A percentile compares a stretch with the other conserved stretches of the same genome.
Evolutionary conservation across 345 rosid genomes (phyloP).

Genomic region (Triadica sebifera): DNA sequence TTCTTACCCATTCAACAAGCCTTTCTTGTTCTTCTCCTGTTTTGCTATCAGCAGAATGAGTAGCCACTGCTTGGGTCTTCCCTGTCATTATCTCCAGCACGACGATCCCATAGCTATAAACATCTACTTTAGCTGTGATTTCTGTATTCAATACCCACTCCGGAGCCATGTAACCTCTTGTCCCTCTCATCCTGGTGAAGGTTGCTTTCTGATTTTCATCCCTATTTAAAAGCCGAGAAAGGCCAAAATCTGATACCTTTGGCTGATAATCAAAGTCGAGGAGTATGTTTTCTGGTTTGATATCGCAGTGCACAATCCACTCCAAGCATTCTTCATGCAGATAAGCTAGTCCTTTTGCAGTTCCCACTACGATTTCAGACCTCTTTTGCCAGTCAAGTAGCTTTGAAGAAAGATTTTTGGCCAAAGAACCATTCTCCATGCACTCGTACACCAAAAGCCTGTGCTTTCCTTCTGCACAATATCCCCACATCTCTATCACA

Average conservation of each 20-base stretch:
- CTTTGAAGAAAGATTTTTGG: constrained; percentile 10
- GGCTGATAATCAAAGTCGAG: constrained; percentile 11
- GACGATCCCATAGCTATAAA: constrained; percentile 43
- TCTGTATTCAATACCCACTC: constrained; percentile 28
- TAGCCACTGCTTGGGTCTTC: neutral
- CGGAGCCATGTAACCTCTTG: constrained; percentile 37
- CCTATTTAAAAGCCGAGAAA: constrained; percentile 13
- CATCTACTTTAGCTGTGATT: constrained; percentile 39
- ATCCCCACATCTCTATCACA: constrained; percentile 35
- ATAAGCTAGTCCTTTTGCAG: constrained; percentile 23
- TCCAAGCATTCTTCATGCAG: constrained; percentile 25
- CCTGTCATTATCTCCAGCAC: constrained; percentile 43
- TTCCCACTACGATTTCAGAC: constrained; percentile 2
- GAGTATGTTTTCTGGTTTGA: constrained; percentile 21
- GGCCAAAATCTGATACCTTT: constrained; percentile 20
- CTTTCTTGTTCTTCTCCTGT: too few relatives aligned
- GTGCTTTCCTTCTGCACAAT: constrained; percentile 28
- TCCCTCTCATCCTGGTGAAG: constrained; percentile 28
- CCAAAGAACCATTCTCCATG: constrained; percentile 19
- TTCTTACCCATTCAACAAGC: too few relatives aligned
- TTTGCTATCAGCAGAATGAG: too few relatives aligned
- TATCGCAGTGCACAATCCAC: constrained; percentile 25
- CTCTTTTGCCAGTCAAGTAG: constrained; percentile 14
- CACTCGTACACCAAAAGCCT: constrained; percentile 27
- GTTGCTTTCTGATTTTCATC: neutral